These are phyloP conservation scores for Mycosarcoma maydis DNA, from an alignment of 1,284 basidiomycete genomes.

Conservation along the genomic window DNA sequence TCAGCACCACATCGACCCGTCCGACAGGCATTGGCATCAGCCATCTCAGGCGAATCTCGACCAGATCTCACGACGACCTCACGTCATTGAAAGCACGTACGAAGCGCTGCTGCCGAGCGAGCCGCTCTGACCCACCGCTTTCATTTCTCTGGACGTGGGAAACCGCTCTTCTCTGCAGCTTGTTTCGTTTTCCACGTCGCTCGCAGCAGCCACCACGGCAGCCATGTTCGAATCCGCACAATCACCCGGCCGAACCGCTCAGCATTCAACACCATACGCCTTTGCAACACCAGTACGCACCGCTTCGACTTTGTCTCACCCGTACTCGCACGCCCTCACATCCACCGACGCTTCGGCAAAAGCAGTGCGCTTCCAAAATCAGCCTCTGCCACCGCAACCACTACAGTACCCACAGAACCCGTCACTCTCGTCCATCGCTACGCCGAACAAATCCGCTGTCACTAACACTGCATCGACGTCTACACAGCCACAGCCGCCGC, in stretches of 20 bases:
- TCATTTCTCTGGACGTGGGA: no score
- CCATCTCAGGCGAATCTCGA: no score
- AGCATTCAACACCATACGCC: slow-evolving; percentile 9
- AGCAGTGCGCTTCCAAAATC: slow-evolving; percentile 36
- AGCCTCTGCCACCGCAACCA: slow-evolving; percentile 26
- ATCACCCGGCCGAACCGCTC: slow-evolving; percentile 2
- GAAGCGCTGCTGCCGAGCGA: no score
- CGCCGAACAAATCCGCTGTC: slow-evolving; percentile 12
- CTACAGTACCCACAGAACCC: background rate
- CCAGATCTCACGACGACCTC: no score
- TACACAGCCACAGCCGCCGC: slow-evolving; percentile 5
- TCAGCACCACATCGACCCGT: no score
- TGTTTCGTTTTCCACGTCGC: background rate
- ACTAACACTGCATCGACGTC: background rate
- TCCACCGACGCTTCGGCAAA: slow-evolving; percentile 16
- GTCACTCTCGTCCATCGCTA: background rate
- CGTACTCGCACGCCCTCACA: slow-evolving; percentile 30
- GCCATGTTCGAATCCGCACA: slow-evolving; percentile 12
- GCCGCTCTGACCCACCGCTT: no score
- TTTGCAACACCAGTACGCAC: slow-evolving; percentile 33
- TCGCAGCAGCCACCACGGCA: background rate
- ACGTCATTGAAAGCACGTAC: no score
- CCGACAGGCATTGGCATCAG: no score
- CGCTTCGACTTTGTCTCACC: slow-evolving; percentile 18
- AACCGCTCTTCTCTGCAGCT: no score